Conservation (phyloP, 176 grass and related monocot genomes). For the Musa troglodytarum region DNA sequence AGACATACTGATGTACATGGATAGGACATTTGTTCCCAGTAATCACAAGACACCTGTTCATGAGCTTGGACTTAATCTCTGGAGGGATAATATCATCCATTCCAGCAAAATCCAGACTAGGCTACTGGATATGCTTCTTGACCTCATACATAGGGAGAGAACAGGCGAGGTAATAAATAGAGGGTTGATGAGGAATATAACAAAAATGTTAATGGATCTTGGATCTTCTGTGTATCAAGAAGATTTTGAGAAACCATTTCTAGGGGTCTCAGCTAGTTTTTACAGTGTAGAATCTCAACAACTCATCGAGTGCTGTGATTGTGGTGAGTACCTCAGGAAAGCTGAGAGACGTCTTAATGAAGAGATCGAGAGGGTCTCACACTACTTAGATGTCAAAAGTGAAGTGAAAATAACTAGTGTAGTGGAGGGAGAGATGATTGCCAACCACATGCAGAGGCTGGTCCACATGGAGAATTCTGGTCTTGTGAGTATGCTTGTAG, state of each 20-base stretch:
- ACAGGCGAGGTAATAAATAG: conserved; percentile 82
- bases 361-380: conserved; percentile 93
- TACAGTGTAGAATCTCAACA: conserved; percentile 75
- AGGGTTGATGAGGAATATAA: conserved; percentile 76
- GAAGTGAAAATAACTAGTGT: conserved; percentile 88
- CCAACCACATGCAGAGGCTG: conserved; percentile 90
- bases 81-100: conserved; percentile 88
- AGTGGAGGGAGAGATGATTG: conserved; percentile 94
- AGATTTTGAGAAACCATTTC: conserved; percentile 88
- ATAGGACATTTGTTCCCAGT: conserved; percentile 53
- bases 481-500: conserved; percentile 85
- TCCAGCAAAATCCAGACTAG: conserved; percentile 54
- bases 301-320: conserved; percentile 82
- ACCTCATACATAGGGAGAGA: conserved; percentile 73
- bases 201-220: conserved; percentile 97
- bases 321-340: conserved; percentile 83
- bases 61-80: conserved; percentile 83
- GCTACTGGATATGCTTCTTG: conserved; percentile 65
- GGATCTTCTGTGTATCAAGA: conserved; percentile 81
- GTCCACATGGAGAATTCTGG: conserved; percentile 96
- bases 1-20: conserved; percentile 98
- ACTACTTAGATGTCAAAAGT: conserved; percentile 74
- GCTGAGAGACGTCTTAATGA: conserved; percentile 85
- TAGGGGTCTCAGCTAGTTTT: conserved; percentile 73
- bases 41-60: conserved; percentile 70